Percentiles rank a stretch among this genome's conserved stretches.
phyloP scores from a whole-genome alignment of 2,329 filamentous ascomycete species.

The Amauroascus verrucosus region DNA sequence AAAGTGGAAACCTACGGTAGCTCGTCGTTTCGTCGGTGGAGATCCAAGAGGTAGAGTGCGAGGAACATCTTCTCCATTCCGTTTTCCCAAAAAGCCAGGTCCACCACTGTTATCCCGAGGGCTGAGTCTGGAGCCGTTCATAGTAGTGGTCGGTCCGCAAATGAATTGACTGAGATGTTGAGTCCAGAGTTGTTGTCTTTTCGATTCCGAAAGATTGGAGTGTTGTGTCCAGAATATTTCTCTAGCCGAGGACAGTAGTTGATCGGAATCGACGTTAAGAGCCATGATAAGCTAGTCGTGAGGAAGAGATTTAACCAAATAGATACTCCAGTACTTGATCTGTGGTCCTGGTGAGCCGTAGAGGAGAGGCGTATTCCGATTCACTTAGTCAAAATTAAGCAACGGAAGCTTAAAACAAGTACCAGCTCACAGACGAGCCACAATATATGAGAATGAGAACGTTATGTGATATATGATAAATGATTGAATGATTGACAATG shows the following conservation, averaged over 20 bases:
- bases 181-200: constrained; percentile 35
- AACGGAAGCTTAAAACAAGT: neutral
- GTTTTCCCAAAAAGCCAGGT: constrained; percentile 32
- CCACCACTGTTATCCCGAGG: constrained; percentile 15
- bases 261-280: constrained; percentile 29
- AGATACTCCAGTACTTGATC: neutral
- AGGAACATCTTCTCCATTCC: constrained; percentile 33
- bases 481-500: neutral
- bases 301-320: constrained; percentile 6
- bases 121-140: constrained; percentile 12
- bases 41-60: constrained; percentile 32
- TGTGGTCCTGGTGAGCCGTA: neutral
- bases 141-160: constrained; percentile 19
- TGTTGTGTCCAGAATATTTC: constrained; percentile 34
- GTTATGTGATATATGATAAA: neutral
- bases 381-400: neutral
- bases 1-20: constrained; percentile 37
- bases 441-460: neutral
- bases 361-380: neutral
- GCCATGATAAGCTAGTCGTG: constrained; percentile 20
- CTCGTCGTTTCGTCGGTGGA: constrained; percentile 36
- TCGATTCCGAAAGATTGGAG: constrained; percentile 33
- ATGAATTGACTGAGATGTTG: constrained; percentile 33
- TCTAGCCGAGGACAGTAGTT: constrained; percentile 34
- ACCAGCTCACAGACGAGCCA: neutral